phyloP scores from a whole-genome alignment of 1,284 basidiomycete species.

The Macrocystidia cucumis region DNA sequence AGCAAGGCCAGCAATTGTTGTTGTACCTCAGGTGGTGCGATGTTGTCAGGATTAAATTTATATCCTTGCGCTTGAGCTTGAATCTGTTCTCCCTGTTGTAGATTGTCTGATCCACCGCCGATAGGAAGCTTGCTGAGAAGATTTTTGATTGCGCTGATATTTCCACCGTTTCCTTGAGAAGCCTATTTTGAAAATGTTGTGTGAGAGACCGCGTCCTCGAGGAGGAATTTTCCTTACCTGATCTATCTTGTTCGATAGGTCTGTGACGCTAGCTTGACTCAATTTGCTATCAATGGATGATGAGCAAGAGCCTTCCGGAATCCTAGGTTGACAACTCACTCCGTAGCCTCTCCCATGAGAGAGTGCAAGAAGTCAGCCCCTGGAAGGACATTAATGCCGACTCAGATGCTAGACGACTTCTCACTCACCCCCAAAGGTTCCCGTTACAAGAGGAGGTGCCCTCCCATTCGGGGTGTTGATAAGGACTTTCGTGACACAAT shows the following conservation, averaged over 20 bases:
- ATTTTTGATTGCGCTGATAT: slow-evolving; percentile 33
- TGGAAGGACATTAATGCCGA: slow-evolving; percentile 9
- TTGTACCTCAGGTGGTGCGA: slow-evolving; percentile 69
- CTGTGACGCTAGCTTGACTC: slow-evolving; percentile 74
- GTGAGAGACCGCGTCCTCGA: slow-evolving; percentile 5
- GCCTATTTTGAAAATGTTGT: slow-evolving; percentile 12
- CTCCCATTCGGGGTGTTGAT: slow-evolving; percentile 68
- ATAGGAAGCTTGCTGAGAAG: slow-evolving; percentile 47
- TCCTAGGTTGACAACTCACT: slow-evolving; percentile 26
- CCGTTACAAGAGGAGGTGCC: slow-evolving; percentile 76
- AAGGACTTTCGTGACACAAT: slow-evolving; percentile 25
- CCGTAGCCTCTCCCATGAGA: slow-evolving; percentile 50
- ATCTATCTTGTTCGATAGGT: slow-evolving; percentile 66
- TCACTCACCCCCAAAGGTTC: slow-evolving; percentile 60
- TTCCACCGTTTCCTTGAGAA: slow-evolving; percentile 24
- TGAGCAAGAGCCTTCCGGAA: background rate
- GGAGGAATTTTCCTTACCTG: slow-evolving; percentile 21
- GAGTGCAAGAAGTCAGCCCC: slow-evolving; percentile 74
- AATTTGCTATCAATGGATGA: slow-evolving; percentile 31
- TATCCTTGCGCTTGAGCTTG: slow-evolving; percentile 45
- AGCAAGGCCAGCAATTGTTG: slow-evolving; percentile 59
- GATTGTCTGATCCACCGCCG: slow-evolving; percentile 42
- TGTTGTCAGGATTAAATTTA: slow-evolving; percentile 47
- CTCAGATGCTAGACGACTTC: background rate
- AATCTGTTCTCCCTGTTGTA: slow-evolving; percentile 45